These are phyloP conservation scores for Massariosphaeria phaeospora DNA, from an alignment of 495 filamentous ascomycete genomes.

Conservation along the genomic window DNA sequence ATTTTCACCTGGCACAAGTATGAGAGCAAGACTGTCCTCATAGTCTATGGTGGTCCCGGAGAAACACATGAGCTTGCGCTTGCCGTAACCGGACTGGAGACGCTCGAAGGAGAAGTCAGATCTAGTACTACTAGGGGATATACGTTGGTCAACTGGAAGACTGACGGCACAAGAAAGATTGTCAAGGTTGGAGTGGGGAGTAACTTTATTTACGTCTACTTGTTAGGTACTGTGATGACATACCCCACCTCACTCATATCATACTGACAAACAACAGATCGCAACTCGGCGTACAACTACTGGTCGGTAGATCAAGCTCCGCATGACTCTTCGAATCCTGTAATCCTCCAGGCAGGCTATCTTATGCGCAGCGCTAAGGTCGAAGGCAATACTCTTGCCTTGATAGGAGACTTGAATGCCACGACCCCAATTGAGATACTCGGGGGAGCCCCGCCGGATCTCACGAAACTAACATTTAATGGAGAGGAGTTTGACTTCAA, in stretches of 20 bases:
- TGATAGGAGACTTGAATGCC: constrained; percentile 68
- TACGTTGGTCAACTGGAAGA: constrained; percentile 54
- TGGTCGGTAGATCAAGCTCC: constrained; percentile 57
- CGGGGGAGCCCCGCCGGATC: constrained; percentile 50
- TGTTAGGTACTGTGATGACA: constrained; percentile 38
- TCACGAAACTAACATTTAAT: constrained; percentile 55
- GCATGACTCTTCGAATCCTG: constrained; percentile 17
- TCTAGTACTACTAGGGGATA: constrained; percentile 40
- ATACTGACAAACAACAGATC: constrained; percentile 41
- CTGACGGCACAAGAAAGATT: constrained; percentile 49
- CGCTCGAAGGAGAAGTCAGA: constrained; percentile 51
- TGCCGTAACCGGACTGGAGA: constrained; percentile 34
- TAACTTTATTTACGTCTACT: constrained; percentile 47
- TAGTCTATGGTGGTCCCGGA: constrained; percentile 65
- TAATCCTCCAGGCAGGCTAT: constrained; percentile 67
- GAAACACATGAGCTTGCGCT: constrained; percentile 68
- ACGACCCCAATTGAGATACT: constrained; percentile 64
- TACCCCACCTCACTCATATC: neutral
- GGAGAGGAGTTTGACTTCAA: constrained; percentile 32
- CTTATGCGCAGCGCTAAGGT: constrained; percentile 63
- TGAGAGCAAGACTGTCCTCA: constrained; percentile 54
- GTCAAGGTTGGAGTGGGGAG: constrained; percentile 50
- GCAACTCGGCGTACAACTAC: constrained; percentile 72
- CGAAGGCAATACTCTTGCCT: constrained; percentile 47
- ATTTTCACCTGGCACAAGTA: constrained; percentile 46